Conservation (phyloP, 78 protist species). For the Bodo saltans region DNA sequence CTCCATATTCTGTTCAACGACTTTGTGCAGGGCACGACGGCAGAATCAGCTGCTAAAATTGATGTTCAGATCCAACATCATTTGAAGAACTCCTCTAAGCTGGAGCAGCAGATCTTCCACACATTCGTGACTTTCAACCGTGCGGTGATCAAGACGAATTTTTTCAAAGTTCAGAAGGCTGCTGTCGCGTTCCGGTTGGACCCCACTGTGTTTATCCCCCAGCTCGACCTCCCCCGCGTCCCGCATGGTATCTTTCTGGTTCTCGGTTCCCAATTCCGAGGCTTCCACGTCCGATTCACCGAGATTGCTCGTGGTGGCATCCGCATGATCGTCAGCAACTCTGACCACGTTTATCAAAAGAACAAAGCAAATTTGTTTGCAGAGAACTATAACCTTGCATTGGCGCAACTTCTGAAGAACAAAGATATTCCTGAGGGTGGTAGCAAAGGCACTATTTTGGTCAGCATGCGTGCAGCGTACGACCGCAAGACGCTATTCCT, state of each 20-base stretch:
- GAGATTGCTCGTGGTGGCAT: slow-evolving; percentile 86
- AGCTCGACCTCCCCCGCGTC: slow-evolving; percentile 41
- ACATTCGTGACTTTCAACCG: slow-evolving; percentile 35
- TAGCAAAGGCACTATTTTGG: slow-evolving; percentile 63
- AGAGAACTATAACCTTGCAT: slow-evolving; percentile 78
- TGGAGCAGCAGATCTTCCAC: slow-evolving; percentile 12
- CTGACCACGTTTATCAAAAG: slow-evolving; percentile 38
- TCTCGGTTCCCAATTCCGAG: slow-evolving; percentile 70
- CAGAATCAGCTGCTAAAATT: not conserved
- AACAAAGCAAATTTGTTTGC: slow-evolving; percentile 48
- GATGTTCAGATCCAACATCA: not conserved
- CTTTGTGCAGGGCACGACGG: not conserved
- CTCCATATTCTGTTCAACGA: not conserved
- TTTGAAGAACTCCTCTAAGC: not conserved
- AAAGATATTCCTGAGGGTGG: slow-evolving; percentile 92
- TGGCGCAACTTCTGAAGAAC: slow-evolving; percentile 78
- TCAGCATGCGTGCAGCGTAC: slow-evolving; percentile 14
- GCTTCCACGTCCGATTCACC: slow-evolving; percentile 82
- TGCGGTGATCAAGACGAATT: slow-evolving; percentile 64
- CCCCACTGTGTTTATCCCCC: slow-evolving; percentile 47
- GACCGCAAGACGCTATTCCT: slow-evolving; percentile 38
- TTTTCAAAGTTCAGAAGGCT: slow-evolving; percentile 49
- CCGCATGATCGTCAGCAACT: slow-evolving; percentile 53
- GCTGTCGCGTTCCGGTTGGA: slow-evolving; percentile 77
- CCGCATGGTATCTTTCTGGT: slow-evolving; percentile 75